Evolutionary conservation across 331 rosid species (phyloP).

Genomic region (Erythrophleum ivorense): DNA sequence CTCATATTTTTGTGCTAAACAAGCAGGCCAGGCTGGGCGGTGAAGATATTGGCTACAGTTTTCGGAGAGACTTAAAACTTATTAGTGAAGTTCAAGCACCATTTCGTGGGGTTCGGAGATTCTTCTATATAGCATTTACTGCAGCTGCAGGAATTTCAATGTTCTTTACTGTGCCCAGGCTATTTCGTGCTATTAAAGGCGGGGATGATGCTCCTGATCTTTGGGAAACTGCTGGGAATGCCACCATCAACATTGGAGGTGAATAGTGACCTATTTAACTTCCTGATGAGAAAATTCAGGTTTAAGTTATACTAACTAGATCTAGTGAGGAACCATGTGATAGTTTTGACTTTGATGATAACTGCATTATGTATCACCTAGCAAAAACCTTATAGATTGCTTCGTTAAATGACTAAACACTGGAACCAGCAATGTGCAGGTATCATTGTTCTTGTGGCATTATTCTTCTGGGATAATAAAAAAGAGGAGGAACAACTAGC

Average conservation of each 20-base stretch:
- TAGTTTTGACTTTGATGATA: constrained; percentile 31
- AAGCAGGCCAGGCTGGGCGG: constrained; percentile 93
- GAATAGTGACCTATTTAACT: constrained; percentile 44
- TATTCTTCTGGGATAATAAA: constrained; percentile 92
- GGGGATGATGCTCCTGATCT: constrained; percentile 90
- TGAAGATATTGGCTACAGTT: constrained; percentile 91
- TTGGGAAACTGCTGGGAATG: constrained; percentile 87
- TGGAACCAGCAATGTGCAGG: constrained; percentile 82
- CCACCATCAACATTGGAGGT: constrained; percentile 91
- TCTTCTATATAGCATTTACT: constrained; percentile 80
- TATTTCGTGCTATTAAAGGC: constrained; percentile 69
- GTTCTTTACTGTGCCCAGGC: constrained; percentile 74
- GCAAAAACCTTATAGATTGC: constrained; percentile 34
- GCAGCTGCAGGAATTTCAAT: constrained; percentile 96
- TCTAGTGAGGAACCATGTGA: not conserved
- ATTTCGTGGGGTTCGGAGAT: constrained; percentile 91
- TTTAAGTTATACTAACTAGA: constrained; percentile 6
- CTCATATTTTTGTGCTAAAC: constrained; percentile 27
- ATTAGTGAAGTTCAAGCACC: constrained; percentile 99
- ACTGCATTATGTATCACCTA: constrained; percentile 7
- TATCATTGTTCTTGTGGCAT: constrained; percentile 72
- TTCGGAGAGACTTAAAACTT: constrained; percentile 97
- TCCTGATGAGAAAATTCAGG: constrained; percentile 38
- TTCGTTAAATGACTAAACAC: constrained; percentile 68
- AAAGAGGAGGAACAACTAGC: constrained; percentile 95